Percentiles rank a stretch among this genome's conserved stretches.
phyloP scores from a whole-genome alignment of 2,329 filamentous ascomycete genomes.

The Fusarium bulbicola region DNA sequence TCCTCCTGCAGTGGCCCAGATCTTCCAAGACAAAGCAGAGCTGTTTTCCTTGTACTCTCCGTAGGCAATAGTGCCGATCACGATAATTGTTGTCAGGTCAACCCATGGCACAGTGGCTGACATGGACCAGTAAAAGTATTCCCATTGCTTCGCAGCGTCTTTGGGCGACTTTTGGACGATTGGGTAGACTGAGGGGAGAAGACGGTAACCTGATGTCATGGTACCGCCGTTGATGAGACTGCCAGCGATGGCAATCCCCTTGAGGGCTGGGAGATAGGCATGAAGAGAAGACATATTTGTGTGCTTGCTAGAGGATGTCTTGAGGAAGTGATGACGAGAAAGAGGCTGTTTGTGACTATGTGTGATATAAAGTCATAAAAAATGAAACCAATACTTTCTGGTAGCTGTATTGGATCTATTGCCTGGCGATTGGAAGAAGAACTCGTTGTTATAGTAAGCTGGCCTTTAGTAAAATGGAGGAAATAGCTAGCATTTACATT shows the following conservation, averaged over 20 bases:
- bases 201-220: conserved; percentile 32
- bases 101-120: conserved; percentile 26
- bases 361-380: neutral
- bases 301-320: no score
- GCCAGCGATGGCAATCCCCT: conserved; percentile 27
- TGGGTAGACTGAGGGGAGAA: conserved; percentile 27
- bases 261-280: conserved; percentile 11
- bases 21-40: neutral
- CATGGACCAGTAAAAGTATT: conserved; percentile 31
- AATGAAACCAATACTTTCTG: no score
- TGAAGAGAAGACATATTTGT: neutral
- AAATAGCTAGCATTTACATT: neutral
- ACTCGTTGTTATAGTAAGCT: neutral
- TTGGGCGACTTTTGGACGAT: conserved; percentile 14
- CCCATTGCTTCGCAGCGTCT: conserved; percentile 31
- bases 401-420: fast-evolving
- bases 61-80: conserved; percentile 16
- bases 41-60: neutral
- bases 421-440: neutral
- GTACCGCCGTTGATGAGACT: conserved; percentile 30
- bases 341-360: neutral
- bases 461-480: fast-evolving
- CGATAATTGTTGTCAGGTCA: conserved; percentile 24
- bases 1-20: neutral
- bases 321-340: fast-evolving